Evolutionary conservation across 768 basidiomycete species (phyloP), one percentile per base, ranked within the genome.

Genomic region (Grammothele lineata): DNA sequence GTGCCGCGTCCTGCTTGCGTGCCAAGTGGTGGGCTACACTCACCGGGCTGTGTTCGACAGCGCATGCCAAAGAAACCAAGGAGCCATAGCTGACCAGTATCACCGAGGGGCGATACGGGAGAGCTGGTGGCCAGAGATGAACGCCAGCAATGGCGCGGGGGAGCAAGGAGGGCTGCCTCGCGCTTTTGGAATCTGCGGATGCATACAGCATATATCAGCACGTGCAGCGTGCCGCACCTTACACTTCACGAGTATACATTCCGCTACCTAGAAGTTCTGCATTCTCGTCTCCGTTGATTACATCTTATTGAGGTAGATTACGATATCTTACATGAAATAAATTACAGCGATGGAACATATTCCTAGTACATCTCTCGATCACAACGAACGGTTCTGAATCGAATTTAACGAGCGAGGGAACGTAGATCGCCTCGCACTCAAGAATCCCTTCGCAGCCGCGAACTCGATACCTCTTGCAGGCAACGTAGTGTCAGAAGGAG

Each of bases 391-490:
- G n/a, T n/a, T n/a, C n/a, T n/a, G n/a, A n/a, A n/a, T n/a, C 39
- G 37, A 33, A 21, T 48, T 23, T n/a, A 53, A 40, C 19, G 46
- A 19, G 40, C 53, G 34, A 18, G 47, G n/a, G 35, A 57, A 42
- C 4, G 40, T 17, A 18, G 61, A 66, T 43, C 71, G 74, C 10
- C 78, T 76, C 8, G 81, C 79, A 56, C 78, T 85, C 33, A 89
- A 70, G 33, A 92, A 72, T n/a, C 92, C 93, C 63, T 92, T 93
- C 45, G 81, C 85, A 44, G 84, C 81, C 2, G 92, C 93, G 62
- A 94, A 93, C 43, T 90, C 90, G 5, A 78, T 86, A 10, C 76
- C 80, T 22, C 93, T 80, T 27, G 73, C 71, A 18, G 75, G 71
- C 4, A 80, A 76, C 11, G 82, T 81, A 24, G 89, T 86, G 59